Evolutionary conservation across 2,329 filamentous ascomycete species (phyloP).

Genomic region (Stylonectria norvegica): DNA sequence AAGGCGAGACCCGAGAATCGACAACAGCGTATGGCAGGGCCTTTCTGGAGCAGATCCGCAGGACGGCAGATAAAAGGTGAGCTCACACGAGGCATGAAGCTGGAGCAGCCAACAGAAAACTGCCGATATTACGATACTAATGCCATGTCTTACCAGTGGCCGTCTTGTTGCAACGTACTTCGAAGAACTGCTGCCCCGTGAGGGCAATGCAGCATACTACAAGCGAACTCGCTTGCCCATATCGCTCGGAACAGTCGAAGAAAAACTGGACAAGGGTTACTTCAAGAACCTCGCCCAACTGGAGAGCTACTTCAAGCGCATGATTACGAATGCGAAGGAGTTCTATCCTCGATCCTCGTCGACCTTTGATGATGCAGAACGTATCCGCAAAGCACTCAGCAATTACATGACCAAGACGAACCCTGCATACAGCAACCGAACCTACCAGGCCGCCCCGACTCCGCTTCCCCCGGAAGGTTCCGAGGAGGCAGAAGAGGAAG

Average conservation of each 20-base stretch:
- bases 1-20: slow-evolving; percentile 62
- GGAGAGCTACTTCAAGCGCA: slow-evolving; percentile 82
- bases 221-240: slow-evolving; percentile 73
- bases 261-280: slow-evolving; percentile 64
- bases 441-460: slow-evolving; percentile 69
- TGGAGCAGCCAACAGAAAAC: no score
- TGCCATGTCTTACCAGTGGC: slow-evolving; percentile 47
- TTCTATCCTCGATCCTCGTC: slow-evolving; percentile 72
- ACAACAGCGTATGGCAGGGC: slow-evolving; percentile 69
- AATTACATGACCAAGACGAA: slow-evolving; percentile 87
- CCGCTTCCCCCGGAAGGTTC: slow-evolving; percentile 55
- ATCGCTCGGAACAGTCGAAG: slow-evolving; percentile 72
- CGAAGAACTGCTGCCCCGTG: slow-evolving; percentile 63
- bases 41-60: slow-evolving; percentile 71
- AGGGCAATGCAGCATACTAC: slow-evolving; percentile 72
- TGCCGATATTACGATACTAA: slow-evolving; percentile 16
- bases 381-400: slow-evolving; percentile 79
- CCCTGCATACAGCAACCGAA: slow-evolving; percentile 68
- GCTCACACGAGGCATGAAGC: slow-evolving; percentile 20
- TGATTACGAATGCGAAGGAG: slow-evolving; percentile 83
- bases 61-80: slow-evolving; percentile 79
- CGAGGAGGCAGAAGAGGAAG: slow-evolving; percentile 29
- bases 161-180: slow-evolving; percentile 73
- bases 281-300: slow-evolving; percentile 70
- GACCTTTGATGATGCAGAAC: slow-evolving; percentile 79